These are phyloP conservation scores for Nigrospora oryzae DNA, from an alignment of 2,329 filamentous ascomycete species.

Conservation along the genomic window DNA sequence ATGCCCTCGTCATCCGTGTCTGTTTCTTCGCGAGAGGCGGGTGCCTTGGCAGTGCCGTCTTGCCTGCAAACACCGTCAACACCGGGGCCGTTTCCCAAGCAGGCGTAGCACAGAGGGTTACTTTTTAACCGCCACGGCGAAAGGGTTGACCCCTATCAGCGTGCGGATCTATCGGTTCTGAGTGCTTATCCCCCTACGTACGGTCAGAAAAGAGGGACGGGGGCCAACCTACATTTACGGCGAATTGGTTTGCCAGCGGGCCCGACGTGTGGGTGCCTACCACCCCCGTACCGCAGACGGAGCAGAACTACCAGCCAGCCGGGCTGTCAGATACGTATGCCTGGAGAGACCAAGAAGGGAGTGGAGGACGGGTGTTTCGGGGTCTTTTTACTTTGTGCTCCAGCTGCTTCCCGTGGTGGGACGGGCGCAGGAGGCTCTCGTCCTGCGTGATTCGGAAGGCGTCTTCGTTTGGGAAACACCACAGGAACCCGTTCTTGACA, in stretches of 20 bases:
- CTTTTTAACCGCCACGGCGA: neutral
- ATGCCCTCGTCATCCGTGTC: too few relatives aligned
- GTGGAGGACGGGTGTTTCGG: neutral
- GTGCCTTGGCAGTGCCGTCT: too few relatives aligned
- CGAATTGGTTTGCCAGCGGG: too few relatives aligned
- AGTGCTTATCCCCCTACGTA: neutral
- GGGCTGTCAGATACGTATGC: too few relatives aligned
- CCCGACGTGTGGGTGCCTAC: too few relatives aligned
- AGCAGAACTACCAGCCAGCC: too few relatives aligned
- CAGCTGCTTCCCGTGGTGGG: neutral
- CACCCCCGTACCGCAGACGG: too few relatives aligned
- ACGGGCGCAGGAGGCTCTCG: neutral
- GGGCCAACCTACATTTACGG: too few relatives aligned
- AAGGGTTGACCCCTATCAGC: neutral
- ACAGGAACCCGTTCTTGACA: conserved; percentile 1
- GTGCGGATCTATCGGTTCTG: neutral
- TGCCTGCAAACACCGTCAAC: too few relatives aligned
- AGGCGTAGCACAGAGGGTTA: neutral
- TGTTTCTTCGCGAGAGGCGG: too few relatives aligned
- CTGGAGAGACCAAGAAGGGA: too few relatives aligned
- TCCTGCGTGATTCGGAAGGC: neutral
- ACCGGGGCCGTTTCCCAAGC: neutral
- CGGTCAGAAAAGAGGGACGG: too few relatives aligned
- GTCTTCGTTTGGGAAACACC: neutral
- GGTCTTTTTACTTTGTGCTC: conserved; percentile 1